phyloP scores from a whole-genome alignment of 169 alveolate species.

The Eimeria tenella region DNA sequence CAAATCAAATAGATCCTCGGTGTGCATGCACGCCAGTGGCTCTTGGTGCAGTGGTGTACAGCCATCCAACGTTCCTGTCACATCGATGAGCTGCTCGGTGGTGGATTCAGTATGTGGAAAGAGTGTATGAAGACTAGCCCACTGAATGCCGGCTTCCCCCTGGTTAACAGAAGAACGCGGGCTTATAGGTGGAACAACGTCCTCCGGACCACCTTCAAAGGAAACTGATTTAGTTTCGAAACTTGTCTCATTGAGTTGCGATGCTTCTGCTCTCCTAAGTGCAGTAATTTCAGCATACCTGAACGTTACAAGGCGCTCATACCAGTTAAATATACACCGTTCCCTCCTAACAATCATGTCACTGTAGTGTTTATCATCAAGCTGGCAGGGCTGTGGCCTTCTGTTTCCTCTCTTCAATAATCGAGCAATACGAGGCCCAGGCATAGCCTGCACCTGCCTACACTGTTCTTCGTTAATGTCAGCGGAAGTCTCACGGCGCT shows the following conservation, averaged over 20 bases:
- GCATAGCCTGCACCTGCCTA: not conserved
- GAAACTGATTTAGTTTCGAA: not conserved
- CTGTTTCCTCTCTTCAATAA: not conserved
- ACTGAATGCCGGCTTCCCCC: conserved; percentile 13
- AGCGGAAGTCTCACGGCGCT: not conserved
- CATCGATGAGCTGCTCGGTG: not conserved
- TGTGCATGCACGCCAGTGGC: conserved; percentile 16
- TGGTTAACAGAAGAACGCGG: not conserved
- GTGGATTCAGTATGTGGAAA: not conserved
- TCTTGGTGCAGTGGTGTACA: not conserved
- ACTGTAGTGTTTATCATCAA: conserved; percentile 22
- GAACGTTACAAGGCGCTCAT: conserved; percentile 10
- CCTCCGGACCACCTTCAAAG: not conserved
- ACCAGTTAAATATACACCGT: conserved; percentile 51
- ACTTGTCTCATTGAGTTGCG: not conserved
- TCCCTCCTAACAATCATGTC: not conserved
- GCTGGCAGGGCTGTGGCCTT: not conserved
- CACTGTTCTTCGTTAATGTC: not conserved
- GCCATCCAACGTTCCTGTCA: not conserved
- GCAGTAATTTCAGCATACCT: conserved; percentile 34
- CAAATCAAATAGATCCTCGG: conserved; percentile 63
- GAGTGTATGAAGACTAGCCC: conserved; percentile 40
- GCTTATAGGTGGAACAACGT: not conserved
- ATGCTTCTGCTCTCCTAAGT: not conserved
- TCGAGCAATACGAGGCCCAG: not conserved